Conservation (phyloP, 2,329 filamentous ascomycete species). For the Pseudogymnoascus sp. region DNA sequence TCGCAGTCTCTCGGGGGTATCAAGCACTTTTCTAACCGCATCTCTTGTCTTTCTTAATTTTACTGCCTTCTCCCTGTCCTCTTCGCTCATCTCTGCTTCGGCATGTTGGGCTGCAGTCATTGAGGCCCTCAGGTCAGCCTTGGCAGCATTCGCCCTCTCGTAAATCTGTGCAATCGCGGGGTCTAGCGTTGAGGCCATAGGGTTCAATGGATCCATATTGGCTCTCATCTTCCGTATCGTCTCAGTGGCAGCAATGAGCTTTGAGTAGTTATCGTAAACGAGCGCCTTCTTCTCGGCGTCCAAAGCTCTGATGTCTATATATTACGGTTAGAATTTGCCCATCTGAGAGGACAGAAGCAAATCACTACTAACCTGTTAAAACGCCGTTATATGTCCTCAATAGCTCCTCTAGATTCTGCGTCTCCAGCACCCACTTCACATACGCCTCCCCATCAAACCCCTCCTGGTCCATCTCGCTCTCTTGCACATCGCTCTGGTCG, state of each 20-base stretch:
- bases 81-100: slow-evolving; percentile 35
- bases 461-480: slow-evolving; percentile 64
- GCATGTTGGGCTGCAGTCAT: slow-evolving; percentile 13
- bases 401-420: slow-evolving; percentile 58
- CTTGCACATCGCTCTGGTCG: slow-evolving; percentile 44
- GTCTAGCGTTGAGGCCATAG: slow-evolving; percentile 63
- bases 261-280: slow-evolving; percentile 98
- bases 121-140: slow-evolving; percentile 20
- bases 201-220: slow-evolving; percentile 72
- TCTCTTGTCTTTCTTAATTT: neutral
- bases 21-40: slow-evolving; percentile 9
- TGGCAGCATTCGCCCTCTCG: slow-evolving; percentile 26
- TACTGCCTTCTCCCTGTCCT: slow-evolving; percentile 1
- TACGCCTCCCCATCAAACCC: slow-evolving; percentile 67
- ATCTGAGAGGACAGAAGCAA: neutral
- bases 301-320: slow-evolving; percentile 68
- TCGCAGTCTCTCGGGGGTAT: slow-evolving; percentile 40
- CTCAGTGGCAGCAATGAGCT: slow-evolving; percentile 91
- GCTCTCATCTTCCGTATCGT: slow-evolving; percentile 85
- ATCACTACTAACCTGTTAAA: slow-evolving; percentile 42
- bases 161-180: slow-evolving; percentile 70
- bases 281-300: slow-evolving; percentile 95
- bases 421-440: slow-evolving; percentile 52
- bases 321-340: neutral
- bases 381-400: slow-evolving; percentile 63